Conservation (phyloP, 192 early-diverging fungal genomes). For the Rhizophagus clarus region DNA sequence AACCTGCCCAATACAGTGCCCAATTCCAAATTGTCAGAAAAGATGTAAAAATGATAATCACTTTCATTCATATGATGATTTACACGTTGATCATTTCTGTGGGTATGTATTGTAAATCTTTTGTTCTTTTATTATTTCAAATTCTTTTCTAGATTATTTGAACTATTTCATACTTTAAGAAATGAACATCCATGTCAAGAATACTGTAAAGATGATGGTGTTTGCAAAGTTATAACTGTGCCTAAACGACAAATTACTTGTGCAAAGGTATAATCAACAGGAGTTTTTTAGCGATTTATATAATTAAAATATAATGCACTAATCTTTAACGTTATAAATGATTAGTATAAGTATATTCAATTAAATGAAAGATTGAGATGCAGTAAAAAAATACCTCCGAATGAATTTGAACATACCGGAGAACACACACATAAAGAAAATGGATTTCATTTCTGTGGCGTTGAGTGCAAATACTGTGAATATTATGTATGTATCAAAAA, state of each 20-base stretch:
- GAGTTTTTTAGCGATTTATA: too few species aligned
- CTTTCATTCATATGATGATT: not conserved
- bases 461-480: slow-evolving; percentile 10
- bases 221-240: slow-evolving; percentile 21
- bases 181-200: slow-evolving; percentile 33
- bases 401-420: slow-evolving; percentile 8
- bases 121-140: not conserved
- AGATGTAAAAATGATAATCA: slow-evolving; percentile 21
- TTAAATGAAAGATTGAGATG: not conserved
- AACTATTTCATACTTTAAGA: not conserved
- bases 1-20: slow-evolving; percentile 25
- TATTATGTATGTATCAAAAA: slow-evolving; percentile 20
- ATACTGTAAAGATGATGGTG: slow-evolving; percentile 22
- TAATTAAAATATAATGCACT: too few species aligned
- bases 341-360: slow-evolving; percentile 19
- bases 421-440: slow-evolving; percentile 17
- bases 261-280: not conserved
- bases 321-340: too few species aligned
- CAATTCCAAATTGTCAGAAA: slow-evolving; percentile 2
- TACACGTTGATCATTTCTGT: slow-evolving; percentile 18
- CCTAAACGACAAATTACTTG: slow-evolving; percentile 15
- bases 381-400: slow-evolving; percentile 22
- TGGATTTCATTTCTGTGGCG: slow-evolving; percentile 15
- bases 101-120: not conserved
- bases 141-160: not conserved